Conservation (phyloP, 768 basidiomycete species). For the Sporobolomyces roseus region DNA sequence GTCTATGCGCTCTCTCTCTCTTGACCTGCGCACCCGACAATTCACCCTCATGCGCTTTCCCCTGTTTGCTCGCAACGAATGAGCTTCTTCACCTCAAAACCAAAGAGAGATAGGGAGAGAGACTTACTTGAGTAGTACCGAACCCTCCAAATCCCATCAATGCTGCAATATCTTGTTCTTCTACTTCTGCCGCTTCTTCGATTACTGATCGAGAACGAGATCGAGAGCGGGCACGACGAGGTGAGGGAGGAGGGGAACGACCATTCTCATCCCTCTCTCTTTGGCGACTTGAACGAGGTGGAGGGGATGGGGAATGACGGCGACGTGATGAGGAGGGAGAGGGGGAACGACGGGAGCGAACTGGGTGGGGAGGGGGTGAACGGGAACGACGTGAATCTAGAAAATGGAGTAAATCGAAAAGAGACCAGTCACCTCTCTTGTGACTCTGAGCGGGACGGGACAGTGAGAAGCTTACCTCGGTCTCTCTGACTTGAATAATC, state of each 20-base stretch:
- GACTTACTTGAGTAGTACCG: constrained; percentile 75
- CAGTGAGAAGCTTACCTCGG: not conserved
- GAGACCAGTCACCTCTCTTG: too few relatives aligned
- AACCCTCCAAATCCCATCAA: constrained; percentile 87
- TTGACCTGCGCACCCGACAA: constrained; percentile 61
- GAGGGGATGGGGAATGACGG: not conserved
- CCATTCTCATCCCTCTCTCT: too few relatives aligned
- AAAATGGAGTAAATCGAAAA: too few relatives aligned
- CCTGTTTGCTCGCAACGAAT: too few relatives aligned
- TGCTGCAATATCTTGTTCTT: constrained; percentile 77
- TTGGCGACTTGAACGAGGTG: not conserved
- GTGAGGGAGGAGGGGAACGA: constrained; percentile 7
- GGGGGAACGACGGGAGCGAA: constrained; percentile 12
- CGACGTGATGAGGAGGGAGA: constrained; percentile 3
- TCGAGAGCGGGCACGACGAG: not conserved
- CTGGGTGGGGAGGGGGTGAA: constrained; percentile 6
- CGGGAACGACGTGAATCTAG: constrained; percentile 8
- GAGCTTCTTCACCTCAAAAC: not conserved
- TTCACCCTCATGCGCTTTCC: constrained; percentile 74
- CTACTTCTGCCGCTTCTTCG: constrained; percentile 56
- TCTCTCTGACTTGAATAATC: constrained; percentile 1
- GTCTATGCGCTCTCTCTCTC: constrained; percentile 58
- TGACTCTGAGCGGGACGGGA: not conserved
- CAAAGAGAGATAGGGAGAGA: not conserved
- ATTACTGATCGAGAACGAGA: constrained; percentile 28